Evolutionary conservation across 208 protist species (phyloP), one percentile per base, ranked within the genome.

Genomic region (Leishmania arabica): DNA sequence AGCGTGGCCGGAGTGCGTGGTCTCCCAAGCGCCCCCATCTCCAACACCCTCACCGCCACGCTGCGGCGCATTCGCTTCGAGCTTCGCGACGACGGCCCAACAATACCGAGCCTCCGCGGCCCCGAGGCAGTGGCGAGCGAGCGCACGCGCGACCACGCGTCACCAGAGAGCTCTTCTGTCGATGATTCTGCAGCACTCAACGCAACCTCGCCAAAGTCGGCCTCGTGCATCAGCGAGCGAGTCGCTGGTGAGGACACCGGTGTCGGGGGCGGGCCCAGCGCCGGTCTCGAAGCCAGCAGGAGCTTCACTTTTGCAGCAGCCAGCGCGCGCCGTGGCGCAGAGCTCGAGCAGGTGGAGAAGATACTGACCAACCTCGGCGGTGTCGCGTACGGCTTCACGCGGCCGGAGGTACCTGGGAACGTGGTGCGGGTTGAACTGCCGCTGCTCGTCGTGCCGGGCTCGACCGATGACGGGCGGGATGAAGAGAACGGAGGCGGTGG

Each of bases 61-160:
- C 82, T 95, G 72, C 89, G 90, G 13, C 91, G 91, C 34, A 92
- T 95, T 70, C 88, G 91, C 75, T 93, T 95, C 58, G 89, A 95
- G 78, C 65, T 95, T 75, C 81, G 84, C 37, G 87, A 93, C 82
- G 89, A 91, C 76, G 91, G 88, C 24, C 80, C 81, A 34, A 88
- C 79, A 2, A 91, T 95, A 40, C 77, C 71, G 8, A 51, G 64
- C 37, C 80, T 91, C 64, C 84, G 70, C 27, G 75, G 80, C 53
- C 75, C 75, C 19, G 69, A 84, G 34, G 58, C 76, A 27, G 60
- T 76, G 56, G 80, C 73, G 37, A 78, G 42, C 45, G 78, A 68
- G 72, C 77, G 66, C 53, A 56, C 79, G 27, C 47, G 34, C 17
- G 78, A 45, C 69, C 8, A 73, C 11, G 69, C 69, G 45, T 31